A percentile compares a stretch with the other conserved stretches of the same genome.
Evolutionary conservation across 768 basidiomycete species (phyloP).

Genomic region (Mycena pura): DNA sequence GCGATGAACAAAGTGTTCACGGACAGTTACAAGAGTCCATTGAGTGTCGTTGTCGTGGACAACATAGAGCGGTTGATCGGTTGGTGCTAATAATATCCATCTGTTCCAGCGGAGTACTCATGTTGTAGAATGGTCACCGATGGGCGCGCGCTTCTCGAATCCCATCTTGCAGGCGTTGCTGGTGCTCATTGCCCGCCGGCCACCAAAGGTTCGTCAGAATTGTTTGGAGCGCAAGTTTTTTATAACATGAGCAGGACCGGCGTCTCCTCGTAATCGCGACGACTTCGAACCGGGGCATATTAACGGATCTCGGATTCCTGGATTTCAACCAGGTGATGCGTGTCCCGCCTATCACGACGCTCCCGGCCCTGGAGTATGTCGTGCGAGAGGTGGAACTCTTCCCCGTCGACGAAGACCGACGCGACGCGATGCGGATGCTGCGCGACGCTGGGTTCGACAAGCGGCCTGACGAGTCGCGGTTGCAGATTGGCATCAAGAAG

Average conservation of each 20-base stretch:
- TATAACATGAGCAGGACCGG: conserved; percentile 65
- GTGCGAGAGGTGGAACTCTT: conserved; percentile 84
- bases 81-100: conserved; percentile 41
- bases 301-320: conserved; percentile 87
- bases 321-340: conserved; percentile 91
- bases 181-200: conserved; percentile 86
- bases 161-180: conserved; percentile 88
- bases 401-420: conserved; percentile 56
- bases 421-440: conserved; percentile 68
- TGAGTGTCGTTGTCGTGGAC: conserved; percentile 96
- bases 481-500: conserved; percentile 94
- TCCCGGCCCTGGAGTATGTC: conserved; percentile 76
- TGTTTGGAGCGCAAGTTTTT: background rate
- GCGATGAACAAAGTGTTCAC: conserved; percentile 92
- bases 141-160: conserved; percentile 97
- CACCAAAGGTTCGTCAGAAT: conserved; percentile 75
- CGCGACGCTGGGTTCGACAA: conserved; percentile 75
- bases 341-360: conserved; percentile 80
- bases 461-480: conserved; percentile 47
- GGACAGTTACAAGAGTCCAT: conserved; percentile 96
- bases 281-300: conserved; percentile 84
- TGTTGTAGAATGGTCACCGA: conserved; percentile 84
- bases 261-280: conserved; percentile 93
- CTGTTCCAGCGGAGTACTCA: background rate
- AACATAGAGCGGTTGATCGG: conserved; percentile 92